Evolutionary conservation across 1,139 yeast genomes (phyloP).

Genomic region (Saccharomyces hybrid): DNA sequence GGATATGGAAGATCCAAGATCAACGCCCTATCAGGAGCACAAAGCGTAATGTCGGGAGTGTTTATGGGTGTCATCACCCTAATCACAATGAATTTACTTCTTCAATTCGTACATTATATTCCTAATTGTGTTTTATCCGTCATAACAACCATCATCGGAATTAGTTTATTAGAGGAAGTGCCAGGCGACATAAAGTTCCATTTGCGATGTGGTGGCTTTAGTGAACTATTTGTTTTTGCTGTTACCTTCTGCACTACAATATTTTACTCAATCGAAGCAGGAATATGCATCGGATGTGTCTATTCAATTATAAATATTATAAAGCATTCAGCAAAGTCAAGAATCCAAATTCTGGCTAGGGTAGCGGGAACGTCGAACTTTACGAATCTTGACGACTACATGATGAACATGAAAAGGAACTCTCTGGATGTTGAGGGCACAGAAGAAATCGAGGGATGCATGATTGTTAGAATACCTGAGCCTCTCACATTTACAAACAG

Average conservation of each 20-base stretch:
- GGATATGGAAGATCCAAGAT: constrained; percentile 93
- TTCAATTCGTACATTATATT: constrained; percentile 60
- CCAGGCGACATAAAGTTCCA: constrained; percentile 76
- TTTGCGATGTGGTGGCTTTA: constrained; percentile 63
- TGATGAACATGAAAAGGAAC: constrained; percentile 4
- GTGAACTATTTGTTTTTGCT: constrained; percentile 66
- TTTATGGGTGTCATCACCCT: constrained; percentile 72
- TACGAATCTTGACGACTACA: constrained; percentile 61
- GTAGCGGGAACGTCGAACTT: constrained; percentile 71
- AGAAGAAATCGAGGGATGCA: constrained; percentile 78
- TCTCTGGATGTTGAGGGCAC: constrained; percentile 22
- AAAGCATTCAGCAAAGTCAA: constrained; percentile 76
- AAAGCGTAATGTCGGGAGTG: constrained; percentile 75
- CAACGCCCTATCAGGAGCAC: constrained; percentile 79
- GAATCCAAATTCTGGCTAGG: constrained; percentile 84
- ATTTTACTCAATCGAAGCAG: constrained; percentile 81
- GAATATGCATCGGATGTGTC: constrained; percentile 77
- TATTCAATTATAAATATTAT: constrained; percentile 76
- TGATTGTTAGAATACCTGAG: constrained; percentile 83
- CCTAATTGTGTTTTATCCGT: constrained; percentile 81
- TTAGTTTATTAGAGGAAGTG: constrained; percentile 75
- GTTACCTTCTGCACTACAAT: constrained; percentile 68
- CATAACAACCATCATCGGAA: constrained; percentile 72
- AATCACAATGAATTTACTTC: constrained; percentile 52
- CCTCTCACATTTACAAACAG: constrained; percentile 90